A percentile compares a stretch with the other conserved stretches of the same genome.
Conservation (phyloP, 352 stramenopile species). For the Pythium aquatile region DNA sequence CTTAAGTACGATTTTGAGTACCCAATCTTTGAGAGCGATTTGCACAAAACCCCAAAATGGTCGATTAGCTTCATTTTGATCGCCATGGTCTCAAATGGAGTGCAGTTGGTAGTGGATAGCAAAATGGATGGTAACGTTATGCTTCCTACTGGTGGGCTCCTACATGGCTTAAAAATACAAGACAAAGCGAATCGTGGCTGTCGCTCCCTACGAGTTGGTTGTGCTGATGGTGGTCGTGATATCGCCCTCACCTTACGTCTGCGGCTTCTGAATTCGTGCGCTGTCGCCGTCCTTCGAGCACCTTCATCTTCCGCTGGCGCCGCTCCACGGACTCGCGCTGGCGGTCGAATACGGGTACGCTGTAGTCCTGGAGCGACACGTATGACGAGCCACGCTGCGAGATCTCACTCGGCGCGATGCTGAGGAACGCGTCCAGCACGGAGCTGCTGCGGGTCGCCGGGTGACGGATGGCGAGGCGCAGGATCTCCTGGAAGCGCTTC, state of each 20-base stretch:
- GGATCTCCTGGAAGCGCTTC: conserved; percentile 79
- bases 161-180: conserved; percentile 7
- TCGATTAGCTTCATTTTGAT: background rate
- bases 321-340: conserved; percentile 70
- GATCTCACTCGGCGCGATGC: conserved; percentile 54
- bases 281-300: conserved; percentile 62
- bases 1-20: background rate
- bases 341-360: conserved; percentile 70
- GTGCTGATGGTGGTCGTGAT: background rate
- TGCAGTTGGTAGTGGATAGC: background rate
- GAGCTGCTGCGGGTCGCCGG: conserved; percentile 60
- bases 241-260: conserved; percentile 11
- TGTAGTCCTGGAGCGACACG: conserved; percentile 55
- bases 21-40: background rate
- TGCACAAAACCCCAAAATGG: background rate
- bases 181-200: background rate
- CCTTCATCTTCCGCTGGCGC: conserved; percentile 65
- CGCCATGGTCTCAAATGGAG: background rate
- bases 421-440: conserved; percentile 74
- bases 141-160: background rate
- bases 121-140: background rate
- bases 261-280: conserved; percentile 33
- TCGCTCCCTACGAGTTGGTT: background rate
- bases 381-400: conserved; percentile 50
- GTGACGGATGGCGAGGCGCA: conserved; percentile 74